Base-by-base conservation (phyloP, 495 filamentous ascomycete genomes). In the Lepidopterella palustris region DNA sequence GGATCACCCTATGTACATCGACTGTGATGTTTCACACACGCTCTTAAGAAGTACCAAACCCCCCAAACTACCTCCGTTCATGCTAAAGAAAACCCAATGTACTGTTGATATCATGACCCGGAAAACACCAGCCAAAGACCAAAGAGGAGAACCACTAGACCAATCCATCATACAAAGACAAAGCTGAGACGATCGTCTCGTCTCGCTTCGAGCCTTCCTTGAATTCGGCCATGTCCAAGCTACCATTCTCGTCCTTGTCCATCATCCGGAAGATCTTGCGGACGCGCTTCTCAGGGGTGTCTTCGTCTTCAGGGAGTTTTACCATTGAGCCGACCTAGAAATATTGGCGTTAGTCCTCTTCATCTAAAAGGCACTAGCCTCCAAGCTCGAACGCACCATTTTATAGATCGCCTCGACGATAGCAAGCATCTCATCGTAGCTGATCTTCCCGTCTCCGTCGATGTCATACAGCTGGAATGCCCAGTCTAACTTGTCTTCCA, bases 401-500 rank as follows among this genome's bases (percentile, higher is more conserved):
- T 98, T 98, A 76, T 98, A 98, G 63, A 98, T 98, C 54, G 93
- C 93, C 78, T 98, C 92, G 23, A 98, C 93, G 70, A 98, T 98
- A 68, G 87, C 85, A 63, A 98, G 79, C 93, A 98, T 98, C 79
- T 98, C 93, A 57, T 96, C 89, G 73, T 97, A 98, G 70, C 88
- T 96, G 62, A 98, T 98, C 78, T 97, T 95, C 55, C 93, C 93
- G 67, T 98, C 95, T 25, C 93, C 92, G 70, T 98, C 93, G 68
- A 98, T 98, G 75, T 98, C 93, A 74, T 98, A 98, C 70, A 98
- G 81, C 76, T 98, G 95, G 77, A 98, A 98, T 20, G 93, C 93
- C 93, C 93, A 98, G 72, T 97, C 95, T 55, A 98, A 82, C 73
- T 98, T 98, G 73, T 98, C 93, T 79, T 97, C 95, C 89, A 97